Evolutionary conservation across 1,284 basidiomycete genomes (phyloP).

Genomic region (Fomitiporia mediterranea): DNA sequence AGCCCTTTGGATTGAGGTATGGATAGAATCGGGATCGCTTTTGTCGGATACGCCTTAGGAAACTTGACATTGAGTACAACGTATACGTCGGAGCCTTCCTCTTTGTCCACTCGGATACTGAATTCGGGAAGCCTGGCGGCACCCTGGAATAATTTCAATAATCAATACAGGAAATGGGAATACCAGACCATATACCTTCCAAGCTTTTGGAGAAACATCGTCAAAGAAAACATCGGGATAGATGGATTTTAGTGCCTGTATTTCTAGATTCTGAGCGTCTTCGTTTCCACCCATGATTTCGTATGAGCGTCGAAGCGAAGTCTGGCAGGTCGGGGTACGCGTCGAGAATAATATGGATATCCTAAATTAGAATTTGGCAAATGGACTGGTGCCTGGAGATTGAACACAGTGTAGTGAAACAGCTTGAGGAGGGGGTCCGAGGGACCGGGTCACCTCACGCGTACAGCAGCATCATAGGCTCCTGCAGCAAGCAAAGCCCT

Average conservation of each 20-base stretch:
- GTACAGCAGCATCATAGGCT: conserved; percentile 17
- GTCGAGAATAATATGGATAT: background rate
- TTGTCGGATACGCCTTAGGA: conserved; percentile 70
- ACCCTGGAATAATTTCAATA: conserved; percentile 38
- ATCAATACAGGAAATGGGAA: background rate
- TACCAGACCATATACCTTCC: conserved; percentile 52
- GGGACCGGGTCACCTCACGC: conserved; percentile 73
- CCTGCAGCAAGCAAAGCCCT: background rate
- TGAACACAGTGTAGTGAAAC: background rate
- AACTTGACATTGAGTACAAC: conserved; percentile 72
- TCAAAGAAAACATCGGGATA: conserved; percentile 71
- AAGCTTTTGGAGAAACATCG: conserved; percentile 67
- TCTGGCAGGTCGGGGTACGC: background rate
- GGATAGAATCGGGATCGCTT: conserved; percentile 61
- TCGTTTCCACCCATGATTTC: conserved; percentile 61
- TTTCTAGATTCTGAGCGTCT: conserved; percentile 69
- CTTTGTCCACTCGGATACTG: conserved; percentile 63
- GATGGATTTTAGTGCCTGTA: conserved; percentile 71
- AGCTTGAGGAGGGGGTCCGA: conserved; percentile 50
- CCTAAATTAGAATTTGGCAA: background rate
- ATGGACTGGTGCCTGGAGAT: background rate
- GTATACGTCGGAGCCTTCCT: conserved; percentile 52
- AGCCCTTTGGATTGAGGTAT: conserved; percentile 52
- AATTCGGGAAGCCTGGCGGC: conserved; percentile 68
- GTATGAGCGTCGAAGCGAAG: conserved; percentile 23